Evolutionary conservation across 352 stramenopile genomes (phyloP).

Genomic region (Pythium dissimile): DNA sequence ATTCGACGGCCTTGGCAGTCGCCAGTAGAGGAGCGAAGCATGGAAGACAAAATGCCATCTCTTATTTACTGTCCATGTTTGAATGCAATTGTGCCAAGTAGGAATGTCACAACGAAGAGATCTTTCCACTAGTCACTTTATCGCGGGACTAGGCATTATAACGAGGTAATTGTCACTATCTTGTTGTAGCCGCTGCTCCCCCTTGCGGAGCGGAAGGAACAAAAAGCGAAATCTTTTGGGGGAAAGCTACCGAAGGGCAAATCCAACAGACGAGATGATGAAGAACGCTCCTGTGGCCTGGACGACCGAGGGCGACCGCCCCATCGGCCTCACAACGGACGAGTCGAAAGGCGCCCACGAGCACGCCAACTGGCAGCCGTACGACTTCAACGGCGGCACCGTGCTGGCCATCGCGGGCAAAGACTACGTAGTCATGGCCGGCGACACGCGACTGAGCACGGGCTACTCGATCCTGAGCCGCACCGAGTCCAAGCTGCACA

Average conservation of each 20-base stretch:
- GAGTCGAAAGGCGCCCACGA: constrained; percentile 28
- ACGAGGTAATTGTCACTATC: constrained; percentile 9
- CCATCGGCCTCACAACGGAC: constrained; percentile 34
- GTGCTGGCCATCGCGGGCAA: constrained; percentile 92
- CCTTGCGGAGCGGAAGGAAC: neutral
- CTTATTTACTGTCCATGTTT: too few species aligned
- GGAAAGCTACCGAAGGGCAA: constrained; percentile 9
- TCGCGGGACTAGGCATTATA: neutral
- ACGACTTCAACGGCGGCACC: constrained; percentile 85
- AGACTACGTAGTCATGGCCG: constrained; percentile 96
- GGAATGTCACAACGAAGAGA: constrained; percentile 14
- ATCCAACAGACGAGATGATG: neutral
- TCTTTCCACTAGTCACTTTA: constrained; percentile 7
- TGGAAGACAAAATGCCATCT: neutral
- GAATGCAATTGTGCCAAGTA: too few species aligned
- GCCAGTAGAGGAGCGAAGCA: neutral
- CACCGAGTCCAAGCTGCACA: constrained; percentile 90
- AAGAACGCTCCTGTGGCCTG: constrained; percentile 59
- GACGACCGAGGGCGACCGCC: constrained; percentile 56
- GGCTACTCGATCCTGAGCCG: constrained; percentile 97
- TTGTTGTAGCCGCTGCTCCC: neutral
- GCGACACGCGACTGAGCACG: constrained; percentile 94
- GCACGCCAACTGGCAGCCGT: constrained; percentile 71
- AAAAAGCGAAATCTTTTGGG: constrained; percentile 11
- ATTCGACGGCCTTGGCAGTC: constrained; percentile 7